Conservation (phyloP, 179 eudicot species). For the Spinacia oleracea region DNA sequence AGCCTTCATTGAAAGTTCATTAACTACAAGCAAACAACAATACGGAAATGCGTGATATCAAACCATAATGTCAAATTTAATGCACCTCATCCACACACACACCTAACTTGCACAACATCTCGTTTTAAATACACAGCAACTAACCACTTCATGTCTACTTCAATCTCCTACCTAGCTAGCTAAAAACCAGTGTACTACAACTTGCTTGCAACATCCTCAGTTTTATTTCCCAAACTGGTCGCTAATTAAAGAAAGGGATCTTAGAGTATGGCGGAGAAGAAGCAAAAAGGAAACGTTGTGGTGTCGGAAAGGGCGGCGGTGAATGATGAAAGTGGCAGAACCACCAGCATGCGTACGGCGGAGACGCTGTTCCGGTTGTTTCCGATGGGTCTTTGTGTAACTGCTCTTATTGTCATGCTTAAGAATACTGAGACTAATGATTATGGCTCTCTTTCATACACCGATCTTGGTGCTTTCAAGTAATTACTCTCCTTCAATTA, state of each 20-base stretch:
- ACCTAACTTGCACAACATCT: background rate
- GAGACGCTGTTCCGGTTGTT: slow-evolving; percentile 76
- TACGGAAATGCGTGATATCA: background rate
- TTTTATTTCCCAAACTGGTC: background rate
- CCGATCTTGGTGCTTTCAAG: slow-evolving; percentile 86
- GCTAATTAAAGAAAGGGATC: background rate
- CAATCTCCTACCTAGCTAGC: background rate
- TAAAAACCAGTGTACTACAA: background rate
- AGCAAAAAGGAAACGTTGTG: slow-evolving; percentile 8
- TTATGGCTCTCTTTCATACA: slow-evolving; percentile 76
- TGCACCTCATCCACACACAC: background rate
- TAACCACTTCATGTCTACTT: background rate
- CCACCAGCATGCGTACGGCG: slow-evolving; percentile 49
- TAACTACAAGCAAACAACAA: background rate
- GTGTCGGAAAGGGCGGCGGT: slow-evolving; percentile 7
- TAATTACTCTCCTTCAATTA: slow-evolving; percentile 6
- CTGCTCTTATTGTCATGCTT: slow-evolving; percentile 77
- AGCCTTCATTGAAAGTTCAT: background rate
- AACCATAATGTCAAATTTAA: background rate
- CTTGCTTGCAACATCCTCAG: background rate
- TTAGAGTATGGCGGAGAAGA: slow-evolving; percentile 2
- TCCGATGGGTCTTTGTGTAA: slow-evolving; percentile 71
- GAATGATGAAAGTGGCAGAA: slow-evolving; percentile 25
- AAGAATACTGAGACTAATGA: slow-evolving; percentile 66
- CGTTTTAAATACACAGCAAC: background rate